phyloP scores from a whole-genome alignment of 2,329 filamentous ascomycete species.

The Claviceps arundinis region DNA sequence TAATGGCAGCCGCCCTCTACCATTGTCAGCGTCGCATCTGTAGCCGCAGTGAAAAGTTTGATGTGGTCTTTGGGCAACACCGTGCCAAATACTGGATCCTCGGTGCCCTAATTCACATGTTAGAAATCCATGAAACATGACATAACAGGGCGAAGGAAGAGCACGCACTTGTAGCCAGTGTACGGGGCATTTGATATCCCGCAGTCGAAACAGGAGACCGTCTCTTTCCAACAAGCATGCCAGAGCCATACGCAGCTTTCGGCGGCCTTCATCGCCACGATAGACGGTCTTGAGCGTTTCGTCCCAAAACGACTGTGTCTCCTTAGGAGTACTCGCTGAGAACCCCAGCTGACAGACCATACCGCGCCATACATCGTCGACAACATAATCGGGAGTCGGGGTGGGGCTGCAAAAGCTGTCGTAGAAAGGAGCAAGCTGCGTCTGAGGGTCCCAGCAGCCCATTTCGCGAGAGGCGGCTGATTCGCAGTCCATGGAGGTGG shows the following conservation, averaged over 20 bases:
- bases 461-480: conserved; percentile 29
- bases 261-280: conserved; percentile 34
- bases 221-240: conserved; percentile 33
- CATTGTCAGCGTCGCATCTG: conserved; percentile 28
- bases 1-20: conserved; percentile 35
- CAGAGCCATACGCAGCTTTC: conserved; percentile 32
- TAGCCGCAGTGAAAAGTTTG: conserved; percentile 33
- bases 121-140: background rate
- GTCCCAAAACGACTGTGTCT: conserved; percentile 31
- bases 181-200: conserved; percentile 36
- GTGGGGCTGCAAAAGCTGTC: conserved; percentile 26
- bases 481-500: conserved; percentile 41
- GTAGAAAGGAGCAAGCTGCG: conserved; percentile 27
- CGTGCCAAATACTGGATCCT: conserved; percentile 29
- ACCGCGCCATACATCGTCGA: conserved; percentile 31
- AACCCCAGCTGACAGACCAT: conserved; percentile 34
- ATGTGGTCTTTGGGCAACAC: conserved; percentile 32
- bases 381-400: conserved; percentile 32
- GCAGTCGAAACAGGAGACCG: conserved; percentile 30
- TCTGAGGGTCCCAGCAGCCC: conserved; percentile 36
- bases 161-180: conserved; percentile 36
- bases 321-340: conserved; percentile 22
- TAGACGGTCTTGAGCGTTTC: conserved; percentile 32
- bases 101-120: conserved; percentile 23
- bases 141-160: background rate